Evolutionary conservation across 257 asterid species (phyloP).

Genomic region (Nicotiana knightiana): DNA sequence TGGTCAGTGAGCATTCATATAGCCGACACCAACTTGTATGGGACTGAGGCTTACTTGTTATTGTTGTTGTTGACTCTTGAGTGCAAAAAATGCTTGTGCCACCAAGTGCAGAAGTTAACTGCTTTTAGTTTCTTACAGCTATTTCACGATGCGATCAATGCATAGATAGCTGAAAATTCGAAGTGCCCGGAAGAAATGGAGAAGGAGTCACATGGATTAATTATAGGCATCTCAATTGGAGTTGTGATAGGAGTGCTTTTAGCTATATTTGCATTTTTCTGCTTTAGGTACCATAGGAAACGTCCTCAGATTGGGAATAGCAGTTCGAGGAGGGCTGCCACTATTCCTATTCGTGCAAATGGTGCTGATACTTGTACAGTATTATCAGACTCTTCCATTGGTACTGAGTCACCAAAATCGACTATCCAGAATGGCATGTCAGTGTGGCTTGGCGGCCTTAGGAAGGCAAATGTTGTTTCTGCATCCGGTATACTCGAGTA

Average conservation of each 20-base stretch:
- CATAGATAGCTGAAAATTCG: conserved; percentile 25
- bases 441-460: conserved; percentile 51
- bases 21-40: too few species aligned
- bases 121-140: background rate
- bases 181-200: conserved; percentile 40
- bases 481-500: conserved; percentile 81
- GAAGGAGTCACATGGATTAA: conserved; percentile 53
- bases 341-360: conserved; percentile 67
- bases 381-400: conserved; percentile 75
- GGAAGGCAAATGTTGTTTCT: conserved; percentile 51
- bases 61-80: background rate
- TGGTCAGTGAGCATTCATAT: too few species aligned
- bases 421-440: conserved; percentile 36
- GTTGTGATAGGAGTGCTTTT: conserved; percentile 74
- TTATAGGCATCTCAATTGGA: conserved; percentile 79
- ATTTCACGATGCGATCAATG: conserved; percentile 17
- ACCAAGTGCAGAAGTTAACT: background rate
- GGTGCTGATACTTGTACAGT: conserved; percentile 61
- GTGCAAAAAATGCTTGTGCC: background rate
- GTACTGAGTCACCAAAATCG: conserved; percentile 70
- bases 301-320: conserved; percentile 65
- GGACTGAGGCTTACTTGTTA: background rate
- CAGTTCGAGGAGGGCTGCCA: conserved; percentile 76
- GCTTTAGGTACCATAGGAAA: conserved; percentile 54
- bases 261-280: conserved; percentile 59